Percentiles rank a stretch among this genome's conserved stretches.
These are phyloP conservation scores for Ceratobasidium sp. DNA, from an alignment of 1,284 basidiomycete species.

Conservation along the genomic window DNA sequence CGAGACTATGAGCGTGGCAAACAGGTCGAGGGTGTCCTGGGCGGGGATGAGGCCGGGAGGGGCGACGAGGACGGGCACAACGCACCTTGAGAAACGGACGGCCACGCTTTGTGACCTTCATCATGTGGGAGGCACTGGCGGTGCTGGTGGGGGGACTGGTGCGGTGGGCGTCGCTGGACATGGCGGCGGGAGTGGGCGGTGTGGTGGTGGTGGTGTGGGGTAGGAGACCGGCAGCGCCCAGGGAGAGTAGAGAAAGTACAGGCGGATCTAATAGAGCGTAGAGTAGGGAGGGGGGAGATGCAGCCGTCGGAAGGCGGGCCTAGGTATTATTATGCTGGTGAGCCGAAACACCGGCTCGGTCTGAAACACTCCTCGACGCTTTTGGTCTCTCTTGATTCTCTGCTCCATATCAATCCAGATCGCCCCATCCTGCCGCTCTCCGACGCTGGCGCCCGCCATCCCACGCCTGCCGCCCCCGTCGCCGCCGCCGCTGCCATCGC, in stretches of 20 bases:
- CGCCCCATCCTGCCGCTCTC: not conserved
- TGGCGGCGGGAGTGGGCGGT: constrained; percentile 43
- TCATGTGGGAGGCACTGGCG: constrained; percentile 84
- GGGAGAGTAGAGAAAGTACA: constrained; percentile 1
- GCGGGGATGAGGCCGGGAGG: constrained; percentile 3
- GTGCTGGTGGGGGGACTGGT: constrained; percentile 48
- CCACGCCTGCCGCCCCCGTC: not conserved
- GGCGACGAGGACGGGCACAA: not conserved
- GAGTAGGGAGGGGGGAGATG: constrained; percentile 35
- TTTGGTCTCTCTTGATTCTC: constrained; percentile 9
- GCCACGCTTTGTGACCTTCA: constrained; percentile 95
- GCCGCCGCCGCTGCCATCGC: too few relatives aligned
- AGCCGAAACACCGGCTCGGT: constrained; percentile 23
- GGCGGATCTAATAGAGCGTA: constrained; percentile 28
- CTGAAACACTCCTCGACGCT: constrained; percentile 19
- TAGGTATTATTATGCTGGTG: constrained; percentile 23
- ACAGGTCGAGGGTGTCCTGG: constrained; percentile 97
- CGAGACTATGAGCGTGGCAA: constrained; percentile 95
- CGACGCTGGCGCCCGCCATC: not conserved
- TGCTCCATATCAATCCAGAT: constrained; percentile 26
- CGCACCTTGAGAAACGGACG: constrained; percentile 90
- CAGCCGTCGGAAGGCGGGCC: constrained; percentile 12
- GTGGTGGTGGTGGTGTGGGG: constrained; percentile 46
- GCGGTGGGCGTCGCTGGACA: constrained; percentile 32
- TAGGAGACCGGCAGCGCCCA: constrained; percentile 39